A percentile compares a stretch with the other conserved stretches of the same genome.
Conservation (phyloP, 148 eudicot genomes). For the Cornus florida region DNA sequence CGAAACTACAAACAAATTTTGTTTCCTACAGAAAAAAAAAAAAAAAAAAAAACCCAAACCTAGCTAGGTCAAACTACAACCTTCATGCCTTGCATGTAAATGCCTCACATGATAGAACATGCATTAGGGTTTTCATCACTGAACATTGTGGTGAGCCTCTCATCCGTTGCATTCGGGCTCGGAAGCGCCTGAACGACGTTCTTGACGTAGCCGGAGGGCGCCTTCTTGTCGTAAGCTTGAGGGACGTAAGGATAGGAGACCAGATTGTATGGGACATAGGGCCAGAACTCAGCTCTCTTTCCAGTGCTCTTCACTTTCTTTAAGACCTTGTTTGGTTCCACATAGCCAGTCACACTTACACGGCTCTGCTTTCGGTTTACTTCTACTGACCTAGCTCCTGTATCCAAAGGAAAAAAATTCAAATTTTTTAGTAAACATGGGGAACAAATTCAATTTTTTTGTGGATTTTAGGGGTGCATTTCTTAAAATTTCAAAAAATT, state of each 20-base stretch:
- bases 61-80: not conserved
- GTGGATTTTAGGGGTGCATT: no score
- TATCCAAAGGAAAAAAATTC: not conserved
- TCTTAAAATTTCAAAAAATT: no score
- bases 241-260: slow-evolving; percentile 42
- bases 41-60: no score
- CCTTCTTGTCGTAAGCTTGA: slow-evolving; percentile 54
- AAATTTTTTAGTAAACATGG: no score
- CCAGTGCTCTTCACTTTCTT: slow-evolving; percentile 49
- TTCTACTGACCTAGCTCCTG: slow-evolving; percentile 48
- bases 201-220: slow-evolving; percentile 55
- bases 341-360: slow-evolving; percentile 48
- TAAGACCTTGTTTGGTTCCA: slow-evolving; percentile 52
- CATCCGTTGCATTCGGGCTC: slow-evolving; percentile 29
- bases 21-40: no score
- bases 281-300: slow-evolving; percentile 61
- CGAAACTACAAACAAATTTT: not conserved
- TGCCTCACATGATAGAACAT: slow-evolving; percentile 47
- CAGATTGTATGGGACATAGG: slow-evolving; percentile 51
- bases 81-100: not conserved
- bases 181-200: slow-evolving; percentile 36
- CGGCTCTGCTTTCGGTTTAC: slow-evolving; percentile 49
- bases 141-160: slow-evolving; percentile 36
- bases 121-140: slow-evolving; percentile 63
- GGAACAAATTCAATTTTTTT: no score